A percentile compares a stretch with the other conserved stretches of the same genome.
These are phyloP conservation scores for Sarocladium oryzae DNA, from an alignment of 2,329 filamentous ascomycete genomes.

Conservation along the genomic window DNA sequence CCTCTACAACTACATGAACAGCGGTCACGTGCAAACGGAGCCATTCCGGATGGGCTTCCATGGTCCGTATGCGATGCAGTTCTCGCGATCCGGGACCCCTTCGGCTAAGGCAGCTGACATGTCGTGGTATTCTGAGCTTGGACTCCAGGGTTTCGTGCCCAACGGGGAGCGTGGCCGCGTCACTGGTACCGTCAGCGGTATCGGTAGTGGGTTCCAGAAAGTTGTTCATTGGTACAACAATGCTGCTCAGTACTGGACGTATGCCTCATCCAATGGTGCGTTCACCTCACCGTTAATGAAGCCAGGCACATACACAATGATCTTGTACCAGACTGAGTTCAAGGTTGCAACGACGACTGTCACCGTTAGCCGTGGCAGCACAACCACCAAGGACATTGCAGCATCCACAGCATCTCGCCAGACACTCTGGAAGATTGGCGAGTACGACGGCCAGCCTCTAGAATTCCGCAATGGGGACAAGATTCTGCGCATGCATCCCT, in stretches of 20 bases:
- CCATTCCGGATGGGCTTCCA: slow-evolving; percentile 55
- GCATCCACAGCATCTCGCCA: slow-evolving; percentile 39
- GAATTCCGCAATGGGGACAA: slow-evolving; percentile 63
- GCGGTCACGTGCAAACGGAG: slow-evolving; percentile 57
- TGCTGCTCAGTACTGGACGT: slow-evolving; percentile 59
- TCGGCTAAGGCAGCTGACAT: slow-evolving; percentile 40
- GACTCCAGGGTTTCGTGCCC: slow-evolving; percentile 51
- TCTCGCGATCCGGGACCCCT: slow-evolving; percentile 52
- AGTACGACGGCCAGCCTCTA: slow-evolving; percentile 57
- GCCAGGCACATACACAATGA: slow-evolving; percentile 62
- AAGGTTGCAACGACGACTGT: slow-evolving; percentile 44
- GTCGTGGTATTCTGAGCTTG: slow-evolving; percentile 53
- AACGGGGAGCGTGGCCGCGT: slow-evolving; percentile 51
- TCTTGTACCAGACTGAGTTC: slow-evolving; percentile 55
- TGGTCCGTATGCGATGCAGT: slow-evolving; percentile 57
- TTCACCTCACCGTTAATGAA: slow-evolving; percentile 63
- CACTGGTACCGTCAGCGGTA: slow-evolving; percentile 52
- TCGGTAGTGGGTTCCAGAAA: slow-evolving; percentile 40
- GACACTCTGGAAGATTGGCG: slow-evolving; percentile 57
- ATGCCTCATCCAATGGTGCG: slow-evolving; percentile 44
- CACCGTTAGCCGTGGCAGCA: slow-evolving; percentile 41
- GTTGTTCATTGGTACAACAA: slow-evolving; percentile 63
- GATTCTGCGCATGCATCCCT: slow-evolving; percentile 62
- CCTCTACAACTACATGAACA: slow-evolving; percentile 66
- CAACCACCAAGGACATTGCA: slow-evolving; percentile 43